These are phyloP conservation scores for Urochloa ruziziensis DNA, from an alignment of 176 grass and related monocot genomes.

Conservation along the genomic window DNA sequence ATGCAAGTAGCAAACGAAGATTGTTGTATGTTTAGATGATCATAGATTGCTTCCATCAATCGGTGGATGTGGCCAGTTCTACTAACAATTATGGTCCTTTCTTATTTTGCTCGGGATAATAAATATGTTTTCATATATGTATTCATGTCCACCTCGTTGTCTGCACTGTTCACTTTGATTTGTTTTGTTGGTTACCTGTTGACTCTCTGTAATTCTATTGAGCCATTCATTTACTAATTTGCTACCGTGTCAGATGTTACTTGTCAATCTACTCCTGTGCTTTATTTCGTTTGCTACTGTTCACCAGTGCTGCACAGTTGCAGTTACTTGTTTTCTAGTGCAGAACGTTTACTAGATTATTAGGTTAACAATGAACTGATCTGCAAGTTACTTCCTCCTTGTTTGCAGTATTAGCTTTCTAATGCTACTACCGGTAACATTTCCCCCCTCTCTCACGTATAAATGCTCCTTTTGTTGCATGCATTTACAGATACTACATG, in stretches of 20 bases:
- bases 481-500: conserved; percentile 30
- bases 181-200: conserved; percentile 18
- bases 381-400: not conserved
- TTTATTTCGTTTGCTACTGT: conserved; percentile 22
- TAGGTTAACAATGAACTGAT: conserved; percentile 7
- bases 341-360: conserved; percentile 5
- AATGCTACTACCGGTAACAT: conserved; percentile 19
- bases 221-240: conserved; percentile 1
- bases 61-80: not conserved
- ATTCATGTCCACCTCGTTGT: not conserved
- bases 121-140: conserved; percentile 9
- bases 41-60: not conserved
- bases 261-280: not conserved
- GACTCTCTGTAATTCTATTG: not conserved
- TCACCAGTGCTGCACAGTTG: not conserved
- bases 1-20: not conserved
- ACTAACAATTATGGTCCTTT: not conserved
- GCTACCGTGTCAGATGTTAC: not conserved
- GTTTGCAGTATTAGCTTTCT: conserved; percentile 6
- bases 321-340: not conserved
- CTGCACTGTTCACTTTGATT: not conserved
- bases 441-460: not conserved
- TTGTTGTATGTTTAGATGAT: not conserved
- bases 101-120: not conserved
- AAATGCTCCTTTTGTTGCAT: conserved; percentile 15